A percentile compares a stretch with the other conserved stretches of the same genome.
Conservation (phyloP, 2,329 filamentous ascomycete genomes). For the Polychaeton citri region DNA sequence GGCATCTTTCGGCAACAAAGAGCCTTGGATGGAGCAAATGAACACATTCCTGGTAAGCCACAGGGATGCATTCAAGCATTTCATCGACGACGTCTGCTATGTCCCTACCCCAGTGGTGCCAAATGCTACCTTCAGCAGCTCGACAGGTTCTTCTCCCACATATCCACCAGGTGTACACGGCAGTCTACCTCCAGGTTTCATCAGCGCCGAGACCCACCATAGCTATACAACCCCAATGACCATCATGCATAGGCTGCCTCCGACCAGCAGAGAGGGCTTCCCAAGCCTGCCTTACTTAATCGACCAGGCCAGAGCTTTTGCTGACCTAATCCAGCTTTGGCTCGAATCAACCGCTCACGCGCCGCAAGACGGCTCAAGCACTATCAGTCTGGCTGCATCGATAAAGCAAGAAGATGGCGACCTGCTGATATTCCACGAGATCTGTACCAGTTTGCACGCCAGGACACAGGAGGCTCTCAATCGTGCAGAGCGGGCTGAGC, state of each 20-base stretch:
- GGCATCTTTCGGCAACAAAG: constrained; percentile 82
- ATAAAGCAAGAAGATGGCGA: constrained; percentile 28
- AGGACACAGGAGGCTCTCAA: constrained; percentile 38
- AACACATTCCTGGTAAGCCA: constrained; percentile 70
- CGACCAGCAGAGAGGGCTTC: constrained; percentile 77
- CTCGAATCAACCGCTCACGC: constrained; percentile 37
- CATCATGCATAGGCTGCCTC: constrained; percentile 70
- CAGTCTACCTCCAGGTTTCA: neutral
- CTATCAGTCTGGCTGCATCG: constrained; percentile 1
- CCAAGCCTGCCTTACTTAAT: constrained; percentile 87
- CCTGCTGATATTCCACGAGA: constrained; percentile 34
- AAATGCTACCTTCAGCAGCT: constrained; percentile 37
- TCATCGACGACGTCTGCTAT: constrained; percentile 74
- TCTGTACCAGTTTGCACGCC: constrained; percentile 33
- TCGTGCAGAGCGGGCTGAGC: constrained; percentile 39
- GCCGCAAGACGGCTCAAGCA: neutral
- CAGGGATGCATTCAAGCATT: constrained; percentile 68
- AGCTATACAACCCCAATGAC: constrained; percentile 80
- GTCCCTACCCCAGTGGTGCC: constrained; percentile 55
- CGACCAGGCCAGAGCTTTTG: constrained; percentile 74
- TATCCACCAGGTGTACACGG: constrained; percentile 10
- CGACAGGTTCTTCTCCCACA: constrained; percentile 11
- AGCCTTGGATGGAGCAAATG: constrained; percentile 99
- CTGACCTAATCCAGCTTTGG: constrained; percentile 72
- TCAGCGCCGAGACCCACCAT: constrained; percentile 19